Base-by-base conservation (phyloP, 176 grass and related monocot genomes). In the Oryza australiensis region DNA sequence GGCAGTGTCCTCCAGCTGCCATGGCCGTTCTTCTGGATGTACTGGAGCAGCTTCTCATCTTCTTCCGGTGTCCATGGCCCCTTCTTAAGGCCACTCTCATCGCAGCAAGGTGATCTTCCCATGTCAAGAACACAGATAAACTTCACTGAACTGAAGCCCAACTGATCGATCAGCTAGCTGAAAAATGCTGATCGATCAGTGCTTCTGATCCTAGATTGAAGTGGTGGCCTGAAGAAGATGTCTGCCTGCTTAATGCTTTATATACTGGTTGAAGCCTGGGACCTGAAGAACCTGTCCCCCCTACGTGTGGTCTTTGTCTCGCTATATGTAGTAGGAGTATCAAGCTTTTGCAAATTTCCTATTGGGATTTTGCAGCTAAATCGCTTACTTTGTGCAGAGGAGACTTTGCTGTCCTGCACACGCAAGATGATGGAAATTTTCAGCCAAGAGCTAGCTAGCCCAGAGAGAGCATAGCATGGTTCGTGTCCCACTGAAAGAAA, bases 1-100 rank as follows among this genome's bases (percentile, higher is more conserved):
- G 93, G 93, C 8, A 95, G 93, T 42, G 83, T 87, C 85, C 88
- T 92, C 93, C 93, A 95, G 83, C 90, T 95, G 46, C 93, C 90
- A 80, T 92, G 93, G 38, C 93, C 90, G 79, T 95, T 77, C 20
- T 85, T 87, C 72, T 89, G 83, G 86, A 95, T 92, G 85, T 88
- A 92, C 20, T 92, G 60, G 34, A 92, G 74, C 28, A 95, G 90
- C 76, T 92, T 92, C 72, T 92, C 75, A 35, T 95, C 93, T 75
- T 95, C 93, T 85, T 95, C 93, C 16, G 86, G 86, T 11, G 90
- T 92, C 93, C 93, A 95, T 4, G 90, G 93, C 2, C 93, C 93
- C 88, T 95, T 95, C 87, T 95, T 95, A 26, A 92, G 87, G 43
- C 88, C 90, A 33, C 87, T 89, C 68, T 95, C 90, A 38, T 87